A percentile compares a stretch with the other conserved stretches of the same genome.
Conservation (phyloP, 208 protist genomes). For the Strigomonas culicis region DNA sequence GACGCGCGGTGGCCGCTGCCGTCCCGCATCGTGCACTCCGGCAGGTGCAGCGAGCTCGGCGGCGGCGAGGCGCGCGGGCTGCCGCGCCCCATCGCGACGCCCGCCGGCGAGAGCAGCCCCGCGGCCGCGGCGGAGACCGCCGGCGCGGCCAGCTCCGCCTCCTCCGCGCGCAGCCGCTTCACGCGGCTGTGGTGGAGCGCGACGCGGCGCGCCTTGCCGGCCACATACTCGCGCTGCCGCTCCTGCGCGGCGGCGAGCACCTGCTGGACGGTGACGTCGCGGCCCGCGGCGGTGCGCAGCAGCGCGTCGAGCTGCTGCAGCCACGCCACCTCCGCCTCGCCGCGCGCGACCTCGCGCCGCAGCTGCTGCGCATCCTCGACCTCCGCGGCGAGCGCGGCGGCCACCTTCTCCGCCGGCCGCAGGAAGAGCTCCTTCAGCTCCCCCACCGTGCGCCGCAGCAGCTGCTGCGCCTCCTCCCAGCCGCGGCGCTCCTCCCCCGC, state of each 20-base stretch:
- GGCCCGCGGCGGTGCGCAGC: conserved; percentile 45
- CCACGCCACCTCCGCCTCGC: background rate
- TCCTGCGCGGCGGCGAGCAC: conserved; percentile 38
- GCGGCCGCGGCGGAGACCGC: background rate
- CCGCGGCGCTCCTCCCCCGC: conserved; percentile 10
- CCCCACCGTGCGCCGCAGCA: conserved; percentile 14
- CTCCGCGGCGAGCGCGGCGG: background rate
- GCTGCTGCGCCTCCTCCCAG: conserved; percentile 19
- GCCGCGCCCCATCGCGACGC: background rate
- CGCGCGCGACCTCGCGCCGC: background rate
- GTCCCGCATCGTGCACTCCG: background rate
- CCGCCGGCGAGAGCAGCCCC: background rate
- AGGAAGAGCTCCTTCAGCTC: conserved; percentile 19
- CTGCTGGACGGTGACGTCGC: conserved; percentile 55
- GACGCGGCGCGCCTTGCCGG: conserved; percentile 11
- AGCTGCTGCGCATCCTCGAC: background rate
- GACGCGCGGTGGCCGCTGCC: too few species aligned
- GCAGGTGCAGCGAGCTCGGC: background rate
- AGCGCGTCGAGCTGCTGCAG: conserved; percentile 42
- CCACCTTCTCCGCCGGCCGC: background rate
- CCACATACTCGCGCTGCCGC: conserved; percentile 19
- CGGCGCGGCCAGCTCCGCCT: conserved; percentile 1
- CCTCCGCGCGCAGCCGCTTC: conserved; percentile 13
- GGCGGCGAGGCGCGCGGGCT: background rate
- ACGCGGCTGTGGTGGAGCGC: background rate